A percentile compares a stretch with the other conserved stretches of the same genome.
Evolutionary conservation across 148 eudicot species (phyloP).

Genomic region (Tetragonia tetragonoides): DNA sequence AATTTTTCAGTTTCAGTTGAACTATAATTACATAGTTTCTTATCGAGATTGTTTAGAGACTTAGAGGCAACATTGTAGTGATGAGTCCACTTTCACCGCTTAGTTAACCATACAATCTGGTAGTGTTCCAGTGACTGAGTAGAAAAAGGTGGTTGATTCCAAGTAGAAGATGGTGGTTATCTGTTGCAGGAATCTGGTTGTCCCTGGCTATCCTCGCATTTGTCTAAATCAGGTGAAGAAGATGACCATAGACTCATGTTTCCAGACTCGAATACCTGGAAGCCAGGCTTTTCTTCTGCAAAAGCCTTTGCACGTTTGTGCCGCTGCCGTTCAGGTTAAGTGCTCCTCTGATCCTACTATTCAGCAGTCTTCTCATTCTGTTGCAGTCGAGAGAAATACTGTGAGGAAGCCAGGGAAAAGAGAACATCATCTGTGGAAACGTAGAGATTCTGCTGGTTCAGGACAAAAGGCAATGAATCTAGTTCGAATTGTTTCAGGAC

Average conservation of each 20-base stretch:
- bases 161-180: conserved; percentile 8
- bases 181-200: background rate
- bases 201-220: background rate
- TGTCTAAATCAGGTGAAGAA: conserved; percentile 1
- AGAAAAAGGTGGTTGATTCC: too few relatives aligned
- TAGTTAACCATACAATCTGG: too few relatives aligned
- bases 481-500: conserved; percentile 62
- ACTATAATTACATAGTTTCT: too few relatives aligned
- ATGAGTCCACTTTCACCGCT: too few relatives aligned
- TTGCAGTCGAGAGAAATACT: conserved; percentile 41
- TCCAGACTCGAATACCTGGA: conserved; percentile 3
- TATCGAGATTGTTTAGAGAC: too few relatives aligned
- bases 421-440: conserved; percentile 88
- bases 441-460: conserved; percentile 77
- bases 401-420: conserved; percentile 55
- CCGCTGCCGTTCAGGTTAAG: conserved; percentile 15
- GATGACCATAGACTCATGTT: background rate
- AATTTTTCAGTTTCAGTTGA: too few relatives aligned
- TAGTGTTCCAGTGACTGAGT: too few relatives aligned
- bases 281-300: conserved; percentile 9
- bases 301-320: background rate
- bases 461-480: conserved; percentile 89
- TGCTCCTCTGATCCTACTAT: conserved; percentile 8
- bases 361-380: conserved; percentile 21
- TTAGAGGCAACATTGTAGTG: too few relatives aligned